Percentiles rank a stretch among this genome's conserved stretches.
These are phyloP conservation scores for Phytophthora capsici DNA, from an alignment of 352 stramenopile species.

Conservation along the genomic window DNA sequence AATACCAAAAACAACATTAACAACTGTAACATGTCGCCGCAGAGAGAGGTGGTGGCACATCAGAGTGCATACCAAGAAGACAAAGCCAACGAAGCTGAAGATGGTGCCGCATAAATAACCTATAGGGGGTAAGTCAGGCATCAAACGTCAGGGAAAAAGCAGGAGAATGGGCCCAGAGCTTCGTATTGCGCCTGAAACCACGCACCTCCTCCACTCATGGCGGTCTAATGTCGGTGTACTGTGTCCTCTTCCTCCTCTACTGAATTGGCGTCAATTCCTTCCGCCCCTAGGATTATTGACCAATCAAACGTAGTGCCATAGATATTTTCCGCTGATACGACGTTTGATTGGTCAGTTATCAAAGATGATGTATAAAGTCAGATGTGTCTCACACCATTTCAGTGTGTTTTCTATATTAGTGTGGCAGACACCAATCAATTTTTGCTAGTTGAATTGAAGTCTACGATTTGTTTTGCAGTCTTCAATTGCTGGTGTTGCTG, in stretches of 20 bases:
- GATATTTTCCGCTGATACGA: no score
- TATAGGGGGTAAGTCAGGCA: constrained; percentile 18
- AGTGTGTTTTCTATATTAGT: not conserved
- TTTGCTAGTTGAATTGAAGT: constrained; percentile 26
- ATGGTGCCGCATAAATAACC: constrained; percentile 80
- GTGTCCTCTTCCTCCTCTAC: constrained; percentile 13
- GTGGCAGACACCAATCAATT: not conserved
- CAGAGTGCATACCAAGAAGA: constrained; percentile 75
- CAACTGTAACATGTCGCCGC: not conserved
- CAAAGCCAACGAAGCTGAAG: constrained; percentile 77
- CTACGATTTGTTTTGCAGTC: constrained; percentile 16
- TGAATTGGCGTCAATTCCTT: constrained; percentile 19
- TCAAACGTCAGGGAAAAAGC: constrained; percentile 1
- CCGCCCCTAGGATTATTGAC: constrained; percentile 23
- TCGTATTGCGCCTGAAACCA: not conserved
- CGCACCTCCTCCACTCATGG: constrained; percentile 33
- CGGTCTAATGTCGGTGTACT: constrained; percentile 6
- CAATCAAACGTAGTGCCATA: constrained; percentile 7
- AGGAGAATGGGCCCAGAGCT: no score
- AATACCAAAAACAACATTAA: not conserved
- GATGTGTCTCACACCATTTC: not conserved
- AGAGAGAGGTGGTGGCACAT: constrained; percentile 8
- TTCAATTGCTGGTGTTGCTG: not conserved
- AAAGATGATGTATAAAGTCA: no score
- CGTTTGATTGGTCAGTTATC: no score